Conservation (phyloP, 805 yeast genomes). For the Kodamaea sagamina region DNA sequence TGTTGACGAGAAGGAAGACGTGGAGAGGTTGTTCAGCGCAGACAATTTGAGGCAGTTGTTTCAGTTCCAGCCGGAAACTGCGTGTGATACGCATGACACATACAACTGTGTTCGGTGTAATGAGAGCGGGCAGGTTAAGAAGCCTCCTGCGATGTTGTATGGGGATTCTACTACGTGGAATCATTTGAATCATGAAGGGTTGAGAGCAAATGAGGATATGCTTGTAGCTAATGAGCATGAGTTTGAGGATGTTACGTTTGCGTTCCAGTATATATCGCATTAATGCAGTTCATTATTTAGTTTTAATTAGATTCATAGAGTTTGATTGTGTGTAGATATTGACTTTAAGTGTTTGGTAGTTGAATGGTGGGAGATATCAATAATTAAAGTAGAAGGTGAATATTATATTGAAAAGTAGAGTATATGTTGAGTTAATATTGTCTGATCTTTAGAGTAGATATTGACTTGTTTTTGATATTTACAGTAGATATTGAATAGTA, state of each 20-base stretch:
- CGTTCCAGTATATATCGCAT: slow-evolving; percentile 93
- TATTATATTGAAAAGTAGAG: no score
- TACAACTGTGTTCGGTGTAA: slow-evolving; percentile 84
- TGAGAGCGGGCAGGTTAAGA: slow-evolving; percentile 52
- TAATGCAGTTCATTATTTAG: no score
- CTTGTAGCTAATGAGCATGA: slow-evolving; percentile 72
- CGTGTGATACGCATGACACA: slow-evolving; percentile 91
- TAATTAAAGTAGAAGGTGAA: no score
- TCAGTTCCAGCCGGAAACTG: slow-evolving; percentile 62
- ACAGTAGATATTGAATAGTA: no score
- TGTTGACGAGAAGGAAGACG: slow-evolving; percentile 94
- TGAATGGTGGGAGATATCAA: no score
- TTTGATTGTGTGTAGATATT: no score
- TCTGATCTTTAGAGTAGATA: no score
- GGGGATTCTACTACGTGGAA: slow-evolving; percentile 99
- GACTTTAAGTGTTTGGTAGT: no score
- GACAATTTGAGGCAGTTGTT: slow-evolving; percentile 79
- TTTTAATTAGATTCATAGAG: no score
- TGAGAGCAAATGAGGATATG: slow-evolving; percentile 71
- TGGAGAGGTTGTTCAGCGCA: slow-evolving; percentile 85
- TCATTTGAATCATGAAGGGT: slow-evolving; percentile 67
- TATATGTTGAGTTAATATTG: no score
- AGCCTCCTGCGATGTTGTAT: slow-evolving; percentile 85
- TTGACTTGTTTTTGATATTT: no score
- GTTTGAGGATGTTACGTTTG: slow-evolving; percentile 73